phyloP scores from a whole-genome alignment of 2,329 filamentous ascomycete genomes.

The Penicillium janthinellum region DNA sequence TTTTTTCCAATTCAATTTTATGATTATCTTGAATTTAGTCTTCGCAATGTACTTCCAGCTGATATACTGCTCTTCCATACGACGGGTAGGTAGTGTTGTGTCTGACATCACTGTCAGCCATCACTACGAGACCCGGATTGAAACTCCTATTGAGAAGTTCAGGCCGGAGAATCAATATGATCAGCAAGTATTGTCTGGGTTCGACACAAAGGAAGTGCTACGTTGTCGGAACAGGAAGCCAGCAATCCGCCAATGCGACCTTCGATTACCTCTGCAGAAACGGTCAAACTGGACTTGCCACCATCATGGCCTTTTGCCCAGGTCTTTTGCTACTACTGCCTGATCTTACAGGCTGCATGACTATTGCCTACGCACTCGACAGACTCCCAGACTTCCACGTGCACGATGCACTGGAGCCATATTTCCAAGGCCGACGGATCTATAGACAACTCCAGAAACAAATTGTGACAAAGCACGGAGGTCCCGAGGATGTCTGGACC shows the following conservation, averaged over 20 bases:
- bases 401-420: conserved; percentile 17
- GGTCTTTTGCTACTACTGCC: not conserved
- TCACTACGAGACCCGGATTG: not conserved
- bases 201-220: not conserved
- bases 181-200: not conserved
- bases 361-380: not conserved
- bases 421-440: conserved; percentile 16
- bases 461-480: conserved; percentile 20
- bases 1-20: conserved; percentile 14
- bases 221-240: not conserved
- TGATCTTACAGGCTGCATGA: not conserved
- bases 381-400: not conserved
- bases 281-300: not conserved
- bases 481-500: conserved; percentile 17
- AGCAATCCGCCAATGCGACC: not conserved
- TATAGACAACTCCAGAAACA: conserved; percentile 25
- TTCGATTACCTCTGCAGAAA: not conserved
- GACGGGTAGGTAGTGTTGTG: not conserved
- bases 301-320: not conserved
- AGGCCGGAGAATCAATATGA: not conserved
- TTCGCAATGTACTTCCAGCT: not conserved
- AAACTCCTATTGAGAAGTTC: not conserved
- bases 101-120: conserved; percentile 21
- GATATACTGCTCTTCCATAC: not conserved
- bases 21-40: conserved; percentile 5